A percentile compares a stretch with the other conserved stretches of the same genome.
Evolutionary conservation across 2,329 filamentous ascomycete species (phyloP).

Genomic region (Paraphaeosphaeria sporulosa): DNA sequence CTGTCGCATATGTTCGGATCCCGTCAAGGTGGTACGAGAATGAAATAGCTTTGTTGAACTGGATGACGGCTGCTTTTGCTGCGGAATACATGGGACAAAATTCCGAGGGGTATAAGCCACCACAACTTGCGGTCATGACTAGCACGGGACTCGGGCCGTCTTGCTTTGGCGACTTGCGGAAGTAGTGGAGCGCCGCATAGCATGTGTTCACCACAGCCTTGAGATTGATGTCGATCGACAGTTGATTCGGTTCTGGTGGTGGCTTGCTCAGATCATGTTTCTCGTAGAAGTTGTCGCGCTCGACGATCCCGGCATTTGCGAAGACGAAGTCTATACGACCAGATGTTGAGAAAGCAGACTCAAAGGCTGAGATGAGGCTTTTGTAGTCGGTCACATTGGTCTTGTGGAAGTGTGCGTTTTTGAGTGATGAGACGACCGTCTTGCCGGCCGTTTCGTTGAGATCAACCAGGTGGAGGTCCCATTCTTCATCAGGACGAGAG

Average conservation of each 20-base stretch:
- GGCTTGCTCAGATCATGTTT: constrained; percentile 35
- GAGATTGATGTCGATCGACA: constrained; percentile 49
- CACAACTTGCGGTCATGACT: constrained; percentile 50
- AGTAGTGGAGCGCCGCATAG: constrained; percentile 55
- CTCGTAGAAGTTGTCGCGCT: constrained; percentile 53
- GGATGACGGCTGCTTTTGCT: constrained; percentile 48
- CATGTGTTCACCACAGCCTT: constrained; percentile 50
- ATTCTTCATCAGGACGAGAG: constrained; percentile 38
- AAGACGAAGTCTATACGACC: constrained; percentile 58
- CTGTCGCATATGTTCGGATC: constrained; percentile 52
- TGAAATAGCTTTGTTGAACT: constrained; percentile 50
- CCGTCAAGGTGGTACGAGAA: constrained; percentile 44
- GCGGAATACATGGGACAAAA: constrained; percentile 41
- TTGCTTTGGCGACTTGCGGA: constrained; percentile 37
- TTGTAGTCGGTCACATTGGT: constrained; percentile 50
- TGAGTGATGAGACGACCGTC: constrained; percentile 32
- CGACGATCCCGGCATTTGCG: constrained; percentile 58
- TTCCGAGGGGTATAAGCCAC: constrained; percentile 48
- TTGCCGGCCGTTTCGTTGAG: constrained; percentile 48
- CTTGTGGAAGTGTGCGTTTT: constrained; percentile 49
- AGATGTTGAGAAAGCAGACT: constrained; percentile 45
- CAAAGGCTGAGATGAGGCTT: constrained; percentile 46
- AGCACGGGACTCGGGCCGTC: constrained; percentile 32
- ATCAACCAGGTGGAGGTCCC: constrained; percentile 53
- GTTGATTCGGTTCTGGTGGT: constrained; percentile 42